Base-by-base conservation (phyloP, 2,329 filamentous ascomycete genomes). In the Sarocladium strictum region DNA sequence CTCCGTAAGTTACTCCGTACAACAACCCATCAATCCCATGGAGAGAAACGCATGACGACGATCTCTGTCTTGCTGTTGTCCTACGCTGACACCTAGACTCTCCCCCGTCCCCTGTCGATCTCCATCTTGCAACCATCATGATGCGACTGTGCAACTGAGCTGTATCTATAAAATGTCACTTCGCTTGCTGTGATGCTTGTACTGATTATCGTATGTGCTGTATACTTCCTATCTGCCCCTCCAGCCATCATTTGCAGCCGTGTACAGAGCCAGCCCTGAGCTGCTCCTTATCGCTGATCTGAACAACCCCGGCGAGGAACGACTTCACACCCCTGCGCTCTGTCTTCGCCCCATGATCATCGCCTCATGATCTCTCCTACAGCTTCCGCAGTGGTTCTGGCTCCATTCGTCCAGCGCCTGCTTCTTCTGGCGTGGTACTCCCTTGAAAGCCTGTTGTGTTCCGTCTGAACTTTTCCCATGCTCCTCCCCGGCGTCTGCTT, bases 331-430 rank as follows among this genome's bases (percentile, higher is more conserved):
- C 11, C 47, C 17, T 15, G 47, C 19, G 10, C 47, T 56, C 52
- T 59, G 64, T 57, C 65, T 65, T 14, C 47, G 26, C 59, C 65
- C 65, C 56, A 57, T 61, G 57, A 68, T 65, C 45, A 70, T 62
- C 4, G 56, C 61, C 24, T 64, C 58, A 33, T 69, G 65, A 60
- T 84, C 80, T 11, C 64, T 65, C 58, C 67, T 70, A 60, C 80
- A 84, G 64, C 80, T 83, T 27, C 78, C 76, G 55, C 80, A 84
- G 60, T 84, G 80, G 57, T 72, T 72, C 2, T 74, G 68, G 56
- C 78, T 71, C 80, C 80, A 84, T 50, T 67, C 62, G 59, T 68
- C 67, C 56, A 83, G 61, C 40, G 63, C 67, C 56, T 69, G 67
- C 56, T 66, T 64, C 57, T 65, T 63, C 53, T 69, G 64, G 17